Conservation (phyloP, 2,329 filamentous ascomycete species). For the Monosporascus cannonballus region DNA sequence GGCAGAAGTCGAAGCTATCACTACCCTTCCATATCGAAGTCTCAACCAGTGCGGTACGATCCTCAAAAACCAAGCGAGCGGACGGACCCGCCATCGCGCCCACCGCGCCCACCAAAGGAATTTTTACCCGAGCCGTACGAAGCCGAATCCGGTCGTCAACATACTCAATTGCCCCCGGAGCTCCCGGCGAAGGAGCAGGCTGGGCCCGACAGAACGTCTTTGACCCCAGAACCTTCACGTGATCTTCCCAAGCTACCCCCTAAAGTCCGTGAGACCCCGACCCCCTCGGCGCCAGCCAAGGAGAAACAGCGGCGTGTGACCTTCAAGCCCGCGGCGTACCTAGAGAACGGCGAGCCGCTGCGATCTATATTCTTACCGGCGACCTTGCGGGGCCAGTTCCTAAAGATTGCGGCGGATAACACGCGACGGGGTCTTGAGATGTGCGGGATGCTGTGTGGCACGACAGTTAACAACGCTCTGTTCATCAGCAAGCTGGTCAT, state of each 20-base stretch:
- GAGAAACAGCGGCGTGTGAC: slow-evolving; percentile 58
- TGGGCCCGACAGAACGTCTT: slow-evolving; percentile 23
- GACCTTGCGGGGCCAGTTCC: slow-evolving; percentile 66
- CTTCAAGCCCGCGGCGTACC: slow-evolving; percentile 77
- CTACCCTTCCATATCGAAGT: slow-evolving; percentile 52
- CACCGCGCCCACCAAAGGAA: slow-evolving; percentile 34
- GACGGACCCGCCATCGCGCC: slow-evolving; percentile 20
- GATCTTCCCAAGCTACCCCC: slow-evolving; percentile 23
- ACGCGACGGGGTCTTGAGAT: slow-evolving; percentile 82
- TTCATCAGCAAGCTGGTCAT: slow-evolving; percentile 88
- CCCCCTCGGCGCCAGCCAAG: slow-evolving; percentile 13
- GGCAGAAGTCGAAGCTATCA: slow-evolving; percentile 32
- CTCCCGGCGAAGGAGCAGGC: slow-evolving; percentile 24
- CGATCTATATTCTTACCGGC: slow-evolving; percentile 83
- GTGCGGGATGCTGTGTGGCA: slow-evolving; percentile 90
- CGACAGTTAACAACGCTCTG: slow-evolving; percentile 83
- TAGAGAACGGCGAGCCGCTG: slow-evolving; percentile 83
- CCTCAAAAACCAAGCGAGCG: slow-evolving; percentile 13
- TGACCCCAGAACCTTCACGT: slow-evolving; percentile 10
- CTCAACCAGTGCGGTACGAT: slow-evolving; percentile 42
- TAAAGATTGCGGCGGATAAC: slow-evolving; percentile 68
- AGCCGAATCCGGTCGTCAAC: slow-evolving; percentile 1
- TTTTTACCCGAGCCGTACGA: slow-evolving; percentile 4
- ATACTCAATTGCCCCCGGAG: slow-evolving; percentile 17
- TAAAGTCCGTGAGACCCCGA: slow-evolving; percentile 20